Conservation (phyloP, 2,329 filamentous ascomycete species). For the Phyllachora maydis region DNA sequence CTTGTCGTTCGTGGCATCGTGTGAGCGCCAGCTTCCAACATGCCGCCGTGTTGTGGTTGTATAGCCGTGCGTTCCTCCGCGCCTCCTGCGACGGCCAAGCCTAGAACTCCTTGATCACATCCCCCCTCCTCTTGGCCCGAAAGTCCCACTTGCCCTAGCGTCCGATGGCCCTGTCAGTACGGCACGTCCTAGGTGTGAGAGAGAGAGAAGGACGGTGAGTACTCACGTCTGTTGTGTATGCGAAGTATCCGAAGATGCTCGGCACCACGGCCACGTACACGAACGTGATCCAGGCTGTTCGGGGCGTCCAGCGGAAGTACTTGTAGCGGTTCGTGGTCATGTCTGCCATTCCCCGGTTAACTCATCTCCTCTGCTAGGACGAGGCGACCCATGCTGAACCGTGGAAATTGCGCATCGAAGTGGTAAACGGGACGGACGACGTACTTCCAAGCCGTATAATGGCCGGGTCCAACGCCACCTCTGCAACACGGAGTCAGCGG, state of each 20-base stretch:
- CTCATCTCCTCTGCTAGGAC: neutral
- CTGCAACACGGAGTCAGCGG: too few relatives aligned
- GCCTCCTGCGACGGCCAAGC: too few relatives aligned
- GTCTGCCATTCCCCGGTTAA: conserved; percentile 25
- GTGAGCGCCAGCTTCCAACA: too few relatives aligned
- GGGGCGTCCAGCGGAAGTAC: conserved; percentile 85
- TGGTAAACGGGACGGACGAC: too few relatives aligned
- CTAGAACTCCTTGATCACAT: conserved; percentile 65
- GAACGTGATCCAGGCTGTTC: conserved; percentile 63
- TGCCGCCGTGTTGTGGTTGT: too few relatives aligned
- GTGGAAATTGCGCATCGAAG: neutral
- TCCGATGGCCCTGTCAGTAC: neutral
- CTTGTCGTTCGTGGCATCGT: too few relatives aligned
- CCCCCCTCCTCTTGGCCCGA: conserved; percentile 73
- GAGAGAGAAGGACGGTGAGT: too few relatives aligned
- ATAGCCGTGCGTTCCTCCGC: too few relatives aligned
- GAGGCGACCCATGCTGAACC: neutral
- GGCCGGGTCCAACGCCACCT: conserved; percentile 24
- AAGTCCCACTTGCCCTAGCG: conserved; percentile 67
- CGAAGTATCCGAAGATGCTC: conserved; percentile 44
- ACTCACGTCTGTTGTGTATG: conserved; percentile 74
- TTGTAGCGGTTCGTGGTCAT: conserved; percentile 73
- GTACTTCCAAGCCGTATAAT: conserved; percentile 23
- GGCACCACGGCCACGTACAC: conserved; percentile 60
- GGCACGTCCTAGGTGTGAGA: too few relatives aligned